A percentile compares a stretch with the other conserved stretches of the same genome.
Evolutionary conservation across 192 early-diverging fungal genomes (phyloP).

Genomic region (Tieghemiomyces parasiticus): DNA sequence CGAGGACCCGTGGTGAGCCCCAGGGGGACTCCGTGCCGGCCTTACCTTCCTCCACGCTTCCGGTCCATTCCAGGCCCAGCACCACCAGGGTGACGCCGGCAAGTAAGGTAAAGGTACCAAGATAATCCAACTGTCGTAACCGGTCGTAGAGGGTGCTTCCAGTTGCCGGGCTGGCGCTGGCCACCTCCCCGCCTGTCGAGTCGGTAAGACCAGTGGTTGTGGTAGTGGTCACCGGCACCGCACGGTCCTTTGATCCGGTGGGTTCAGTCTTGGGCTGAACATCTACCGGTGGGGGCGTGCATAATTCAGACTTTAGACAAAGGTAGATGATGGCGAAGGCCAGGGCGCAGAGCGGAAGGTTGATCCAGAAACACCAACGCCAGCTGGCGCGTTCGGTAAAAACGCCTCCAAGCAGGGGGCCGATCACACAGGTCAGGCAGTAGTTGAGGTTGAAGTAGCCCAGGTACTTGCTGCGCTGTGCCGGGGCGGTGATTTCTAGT

Average conservation of each 20-base stretch:
- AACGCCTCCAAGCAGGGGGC: slow-evolving; percentile 63
- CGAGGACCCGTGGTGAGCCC: slow-evolving; percentile 36
- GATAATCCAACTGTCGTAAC: slow-evolving; percentile 32
- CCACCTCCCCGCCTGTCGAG: background rate
- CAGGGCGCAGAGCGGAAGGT: slow-evolving; percentile 57
- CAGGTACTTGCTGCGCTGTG: slow-evolving; percentile 60
- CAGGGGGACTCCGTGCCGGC: slow-evolving; percentile 47
- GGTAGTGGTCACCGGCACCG: background rate
- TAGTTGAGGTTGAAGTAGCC: slow-evolving; percentile 56
- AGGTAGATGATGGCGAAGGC: slow-evolving; percentile 29
- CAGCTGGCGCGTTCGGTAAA: slow-evolving; percentile 52
- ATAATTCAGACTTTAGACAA: slow-evolving; percentile 32
- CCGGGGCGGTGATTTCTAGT: slow-evolving; percentile 29
- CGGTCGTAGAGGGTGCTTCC: background rate
- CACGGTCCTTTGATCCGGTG: too few relatives aligned
- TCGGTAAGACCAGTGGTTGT: slow-evolving; percentile 5
- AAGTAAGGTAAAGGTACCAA: slow-evolving; percentile 42
- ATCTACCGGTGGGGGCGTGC: too few relatives aligned
- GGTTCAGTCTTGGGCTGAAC: too few relatives aligned
- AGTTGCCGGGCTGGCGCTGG: background rate
- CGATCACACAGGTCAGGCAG: slow-evolving; percentile 53
- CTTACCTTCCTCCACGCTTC: too few relatives aligned
- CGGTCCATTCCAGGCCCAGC: slow-evolving; percentile 60
- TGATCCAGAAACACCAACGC: slow-evolving; percentile 74
- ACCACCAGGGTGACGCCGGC: slow-evolving; percentile 42